Base-by-base conservation (phyloP, 169 alveolate species). In the Eimeria sp. region DNA sequence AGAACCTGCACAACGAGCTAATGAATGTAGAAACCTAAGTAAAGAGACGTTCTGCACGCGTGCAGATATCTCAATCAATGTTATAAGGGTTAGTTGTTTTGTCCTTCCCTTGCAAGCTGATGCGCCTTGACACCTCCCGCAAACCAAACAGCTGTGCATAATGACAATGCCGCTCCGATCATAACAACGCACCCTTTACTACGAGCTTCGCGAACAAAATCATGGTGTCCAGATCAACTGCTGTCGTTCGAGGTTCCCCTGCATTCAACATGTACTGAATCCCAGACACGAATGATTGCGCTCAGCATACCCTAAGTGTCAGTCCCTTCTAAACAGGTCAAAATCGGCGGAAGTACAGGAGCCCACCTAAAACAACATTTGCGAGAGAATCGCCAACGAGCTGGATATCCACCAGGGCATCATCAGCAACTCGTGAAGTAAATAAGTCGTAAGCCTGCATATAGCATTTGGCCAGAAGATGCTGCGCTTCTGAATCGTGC, bases 371-470 rank as follows among this genome's bases (percentile, higher is more conserved):
- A 18, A 95, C 95, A n/a, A 95, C 97, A 63, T 95, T 95, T 11
- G 95, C 97, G 34, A 95, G 96, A 22, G 96, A 89, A 43, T 95
- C 97, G 76, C 97, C 97, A 51, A 95, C 97, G 47, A 95, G 82
- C 89, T 54, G 94, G 78, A 90, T 89, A 57, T 95, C 97, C 27
- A 95, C 84, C 57, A 95, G 82, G 30, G 95, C 95, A 40, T 86
- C 76, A 57, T 95, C 96, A n/a, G 90, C 94, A 30, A 95, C 92
- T 40, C 80, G 73, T 3, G 96, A 40, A 40, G 78, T 76, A 18
- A 54, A 70, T 22, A 58, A 72, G 92, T 95, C 96, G 76, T 95
- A 95, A 6, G 96, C 92, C 96, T 95, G 95, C 51, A 65, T n/a
- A 45, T 82, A 61, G 47, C 30, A 67, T 5, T 10, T 27, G 22